Evolutionary conservation across 805 yeast genomes (phyloP).

Genomic region (Spencermartinsiella europaea): DNA sequence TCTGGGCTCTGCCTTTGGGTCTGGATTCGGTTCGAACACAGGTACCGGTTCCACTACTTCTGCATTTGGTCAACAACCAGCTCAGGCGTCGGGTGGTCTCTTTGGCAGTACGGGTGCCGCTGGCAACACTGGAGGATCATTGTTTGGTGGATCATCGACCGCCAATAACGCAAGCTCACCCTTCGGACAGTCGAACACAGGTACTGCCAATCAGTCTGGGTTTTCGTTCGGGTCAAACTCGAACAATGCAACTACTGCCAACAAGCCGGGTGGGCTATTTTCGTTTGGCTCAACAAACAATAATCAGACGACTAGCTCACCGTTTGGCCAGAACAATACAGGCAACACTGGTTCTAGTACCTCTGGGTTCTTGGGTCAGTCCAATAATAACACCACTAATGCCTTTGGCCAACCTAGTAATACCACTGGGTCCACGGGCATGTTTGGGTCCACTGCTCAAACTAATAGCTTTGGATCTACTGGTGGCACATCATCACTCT

Average conservation of each 20-base stretch:
- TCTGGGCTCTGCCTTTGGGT: constrained; percentile 20
- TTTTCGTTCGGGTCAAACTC: constrained; percentile 40
- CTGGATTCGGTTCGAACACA: constrained; percentile 22
- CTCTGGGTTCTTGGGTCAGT: constrained; percentile 40
- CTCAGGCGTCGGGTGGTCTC: constrained; percentile 23
- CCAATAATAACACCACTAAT: constrained; percentile 15
- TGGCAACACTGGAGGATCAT: not conserved
- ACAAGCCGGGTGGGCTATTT: not conserved
- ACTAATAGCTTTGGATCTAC: constrained; percentile 24
- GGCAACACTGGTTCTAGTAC: constrained; percentile 22
- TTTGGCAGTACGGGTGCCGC: constrained; percentile 26
- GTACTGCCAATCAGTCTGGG: constrained; percentile 21
- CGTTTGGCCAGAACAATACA: constrained; percentile 12
- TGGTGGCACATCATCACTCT: constrained; percentile 23
- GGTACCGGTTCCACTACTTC: constrained; percentile 19
- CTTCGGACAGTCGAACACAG: constrained; percentile 39
- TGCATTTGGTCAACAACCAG: constrained; percentile 19
- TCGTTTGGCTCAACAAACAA: constrained; percentile 2
- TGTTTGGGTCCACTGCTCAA: constrained; percentile 23
- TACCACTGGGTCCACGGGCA: constrained; percentile 21
- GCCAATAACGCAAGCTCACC: constrained; percentile 29
- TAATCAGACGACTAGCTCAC: constrained; percentile 10
- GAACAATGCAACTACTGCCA: constrained; percentile 12
- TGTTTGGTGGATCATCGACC: constrained; percentile 11
- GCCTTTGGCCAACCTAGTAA: constrained; percentile 14